Evolutionary conservation across 1,139 yeast genomes (phyloP).

Genomic region (Pichia sp.): DNA sequence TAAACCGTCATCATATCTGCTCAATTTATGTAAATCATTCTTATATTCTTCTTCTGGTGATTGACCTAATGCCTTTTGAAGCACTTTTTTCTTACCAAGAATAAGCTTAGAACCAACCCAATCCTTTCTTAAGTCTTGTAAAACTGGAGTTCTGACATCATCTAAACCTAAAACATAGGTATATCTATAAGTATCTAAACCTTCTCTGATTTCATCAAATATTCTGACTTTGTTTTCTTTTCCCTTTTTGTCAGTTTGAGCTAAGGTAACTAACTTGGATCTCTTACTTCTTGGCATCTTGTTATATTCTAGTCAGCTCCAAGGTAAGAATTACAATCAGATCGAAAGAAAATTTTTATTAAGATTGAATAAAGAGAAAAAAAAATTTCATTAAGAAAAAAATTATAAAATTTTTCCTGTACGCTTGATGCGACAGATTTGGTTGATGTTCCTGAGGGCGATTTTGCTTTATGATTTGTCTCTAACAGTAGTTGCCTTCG

Average conservation of each 20-base stretch:
- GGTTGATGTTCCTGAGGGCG: no score
- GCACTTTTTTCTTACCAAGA: constrained; percentile 87
- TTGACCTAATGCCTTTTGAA: constrained; percentile 87
- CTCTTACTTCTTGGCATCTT: constrained; percentile 88
- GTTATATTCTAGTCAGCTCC: no score
- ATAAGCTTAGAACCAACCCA: constrained; percentile 88
- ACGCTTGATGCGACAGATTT: no score
- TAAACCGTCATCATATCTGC: constrained; percentile 57
- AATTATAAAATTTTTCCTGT: no score
- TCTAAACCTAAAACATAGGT: constrained; percentile 83
- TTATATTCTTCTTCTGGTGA: constrained; percentile 84
- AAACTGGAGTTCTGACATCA: constrained; percentile 92
- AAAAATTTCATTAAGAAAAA: no score
- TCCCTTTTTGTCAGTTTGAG: constrained; percentile 94
- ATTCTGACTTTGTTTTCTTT: constrained; percentile 85
- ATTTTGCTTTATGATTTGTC: no score
- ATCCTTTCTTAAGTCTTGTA: constrained; percentile 85
- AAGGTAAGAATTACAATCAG: no score
- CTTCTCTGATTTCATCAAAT: constrained; percentile 81
- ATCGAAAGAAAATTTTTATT: no score
- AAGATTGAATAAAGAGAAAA: no score
- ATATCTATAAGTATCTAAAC: constrained; percentile 68
- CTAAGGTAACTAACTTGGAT: constrained; percentile 87
- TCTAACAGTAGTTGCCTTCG: no score
- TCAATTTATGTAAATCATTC: constrained; percentile 67